Evolutionary conservation across 306 rosid genomes (phyloP), one percentile per base, ranked within the genome.

Genomic region (Vicia villosa): DNA sequence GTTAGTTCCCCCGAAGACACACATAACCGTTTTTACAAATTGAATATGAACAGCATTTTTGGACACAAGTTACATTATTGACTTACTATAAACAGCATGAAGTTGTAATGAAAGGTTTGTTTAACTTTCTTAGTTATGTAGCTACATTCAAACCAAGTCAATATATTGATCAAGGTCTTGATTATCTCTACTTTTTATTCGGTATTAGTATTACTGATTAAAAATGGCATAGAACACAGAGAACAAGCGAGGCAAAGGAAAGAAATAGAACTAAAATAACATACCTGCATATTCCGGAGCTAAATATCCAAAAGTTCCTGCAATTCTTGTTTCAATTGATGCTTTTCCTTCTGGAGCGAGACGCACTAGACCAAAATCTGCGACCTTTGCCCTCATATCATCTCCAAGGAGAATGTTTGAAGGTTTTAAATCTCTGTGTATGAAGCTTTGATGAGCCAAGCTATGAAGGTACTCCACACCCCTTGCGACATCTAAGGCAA

Each of bases 281-380:
- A 47, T 85, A 92, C 97, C 90, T 84, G 97, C 97, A 70, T 92
- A 91, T 64, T 91, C 96, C 0, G 97, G 97, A 3, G 97, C 97
- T 84, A 91, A 81, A 69, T 91, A 91, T 55, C 97, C 97, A 13
- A 92, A 92, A 41, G 97, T 92, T 79, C 96, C 96, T 0, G 95
- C 98, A 59, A 92, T 81, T 69, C 96, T 85, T 21, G 98, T 92
- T 74, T 92, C 98, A 66, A 92, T 84, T 0, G 96, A 92, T 21
- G 80, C 95, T 82, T 92, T 92, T 47, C 98, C 98, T 74, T 92
- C 96, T 5, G 98, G 98, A 21, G 98, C 96, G 71, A 92, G 90
- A n/a, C 96, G 92, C 42, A 89, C 96, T 1, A 89, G 91, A 68
- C 95, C 96, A 38, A 89, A 92, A 75, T 92, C 98, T 0, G 98